These are phyloP conservation scores for Lactarius sanguifluus DNA, from an alignment of 768 basidiomycete genomes.

Conservation along the genomic window DNA sequence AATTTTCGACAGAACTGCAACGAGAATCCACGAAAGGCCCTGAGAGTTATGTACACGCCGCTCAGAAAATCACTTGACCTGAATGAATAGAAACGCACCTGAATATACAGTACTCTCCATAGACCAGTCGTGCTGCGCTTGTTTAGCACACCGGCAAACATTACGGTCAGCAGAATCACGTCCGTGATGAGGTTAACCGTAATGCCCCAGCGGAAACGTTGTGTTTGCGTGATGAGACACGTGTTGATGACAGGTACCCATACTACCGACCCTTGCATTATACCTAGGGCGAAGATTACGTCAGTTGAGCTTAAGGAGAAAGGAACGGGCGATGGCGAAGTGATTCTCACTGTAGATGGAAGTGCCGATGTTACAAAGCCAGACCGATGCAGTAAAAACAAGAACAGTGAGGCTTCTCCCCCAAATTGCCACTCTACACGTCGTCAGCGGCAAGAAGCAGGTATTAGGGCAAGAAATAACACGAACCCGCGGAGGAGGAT, in stretches of 20 bases:
- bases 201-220: conserved; percentile 5
- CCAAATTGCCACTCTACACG: conserved; percentile 13
- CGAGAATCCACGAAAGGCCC: conserved; percentile 10
- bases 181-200: conserved; percentile 5
- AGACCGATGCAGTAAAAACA: neutral
- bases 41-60: neutral
- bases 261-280: neutral
- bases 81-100: neutral
- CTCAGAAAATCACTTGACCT: neutral
- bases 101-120: conserved; percentile 16
- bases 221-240: neutral
- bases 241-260: neutral
- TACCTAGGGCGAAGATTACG: neutral
- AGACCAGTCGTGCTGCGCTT: conserved; percentile 15
- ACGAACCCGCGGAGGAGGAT: conserved; percentile 17
- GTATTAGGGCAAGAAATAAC: neutral
- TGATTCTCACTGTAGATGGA: conserved; percentile 3
- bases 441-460: neutral
- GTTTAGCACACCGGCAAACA: conserved; percentile 13
- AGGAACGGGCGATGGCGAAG: neutral
- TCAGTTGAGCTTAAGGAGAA: neutral
- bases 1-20: conserved; percentile 7
- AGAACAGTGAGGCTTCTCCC: conserved; percentile 4
- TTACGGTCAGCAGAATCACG: neutral
- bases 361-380: conserved; percentile 4